These are phyloP conservation scores for Kregervanrija delftensis DNA, from an alignment of 805 yeast genomes.

Conservation along the genomic window DNA sequence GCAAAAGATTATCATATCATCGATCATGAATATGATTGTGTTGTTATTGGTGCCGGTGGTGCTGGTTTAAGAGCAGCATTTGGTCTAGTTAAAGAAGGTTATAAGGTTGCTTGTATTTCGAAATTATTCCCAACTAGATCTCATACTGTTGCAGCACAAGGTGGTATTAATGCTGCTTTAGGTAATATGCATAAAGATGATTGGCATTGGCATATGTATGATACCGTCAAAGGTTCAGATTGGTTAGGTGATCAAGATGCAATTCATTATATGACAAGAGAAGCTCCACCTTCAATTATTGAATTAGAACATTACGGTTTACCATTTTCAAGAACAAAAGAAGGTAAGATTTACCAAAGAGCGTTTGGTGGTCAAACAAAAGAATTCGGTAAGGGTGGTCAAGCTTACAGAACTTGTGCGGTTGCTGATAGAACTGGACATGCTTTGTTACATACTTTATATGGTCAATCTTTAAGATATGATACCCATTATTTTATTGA, in stretches of 20 bases:
- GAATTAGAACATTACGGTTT: slow-evolving; percentile 98
- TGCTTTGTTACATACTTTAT: slow-evolving; percentile 89
- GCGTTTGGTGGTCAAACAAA: slow-evolving; percentile 98
- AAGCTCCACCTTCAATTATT: slow-evolving; percentile 92
- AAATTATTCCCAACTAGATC: slow-evolving; percentile 97
- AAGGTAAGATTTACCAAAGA: slow-evolving; percentile 96
- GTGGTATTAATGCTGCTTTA: slow-evolving; percentile 98
- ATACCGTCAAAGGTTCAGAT: slow-evolving; percentile 97
- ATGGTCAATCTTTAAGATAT: slow-evolving; percentile 94
- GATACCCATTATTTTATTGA: slow-evolving; percentile 98
- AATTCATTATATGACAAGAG: slow-evolving; percentile 97
- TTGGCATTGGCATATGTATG: slow-evolving; percentile 99
- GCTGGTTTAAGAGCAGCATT: slow-evolving; percentile 99
- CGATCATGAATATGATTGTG: slow-evolving; percentile 97
- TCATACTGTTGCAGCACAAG: slow-evolving; percentile 98
- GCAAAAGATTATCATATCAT: slow-evolving; percentile 79
- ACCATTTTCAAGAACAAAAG: slow-evolving; percentile 95
- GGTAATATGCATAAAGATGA: slow-evolving; percentile 98
- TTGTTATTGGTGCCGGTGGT: slow-evolving; percentile 98
- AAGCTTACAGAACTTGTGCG: slow-evolving; percentile 98
- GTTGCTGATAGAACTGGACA: slow-evolving; percentile 99
- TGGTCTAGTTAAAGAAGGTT: slow-evolving; percentile 95
- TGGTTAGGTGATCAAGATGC: slow-evolving; percentile 99
- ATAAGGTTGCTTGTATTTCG: slow-evolving; percentile 94
- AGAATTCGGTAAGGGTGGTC: slow-evolving; percentile 97